Evolutionary conservation across 768 basidiomycete genomes (phyloP).

Genomic region (Sistotremastrum suecicum): DNA sequence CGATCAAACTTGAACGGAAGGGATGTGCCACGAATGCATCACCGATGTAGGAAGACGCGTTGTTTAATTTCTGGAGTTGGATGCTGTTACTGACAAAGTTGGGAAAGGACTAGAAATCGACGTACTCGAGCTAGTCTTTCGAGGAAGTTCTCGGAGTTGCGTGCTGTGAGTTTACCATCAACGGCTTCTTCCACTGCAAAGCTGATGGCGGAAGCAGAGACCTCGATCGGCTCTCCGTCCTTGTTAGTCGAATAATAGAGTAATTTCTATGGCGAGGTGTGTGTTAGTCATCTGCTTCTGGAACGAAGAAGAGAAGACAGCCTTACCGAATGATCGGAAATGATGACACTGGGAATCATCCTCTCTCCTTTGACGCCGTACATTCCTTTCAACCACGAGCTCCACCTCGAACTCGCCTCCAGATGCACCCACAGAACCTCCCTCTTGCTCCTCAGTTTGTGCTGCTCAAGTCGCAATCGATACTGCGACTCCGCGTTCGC

Average conservation of each 20-base stretch:
- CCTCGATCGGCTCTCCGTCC: conserved; percentile 35
- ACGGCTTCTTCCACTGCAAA: conserved; percentile 57
- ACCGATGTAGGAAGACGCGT: too few relatives aligned
- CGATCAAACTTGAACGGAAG: too few relatives aligned
- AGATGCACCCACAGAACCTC: conserved; percentile 87
- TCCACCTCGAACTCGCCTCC: conserved; percentile 43
- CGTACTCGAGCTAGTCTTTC: conserved; percentile 54
- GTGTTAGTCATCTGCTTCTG: background rate
- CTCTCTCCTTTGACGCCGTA: conserved; percentile 44
- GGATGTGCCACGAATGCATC: too few relatives aligned
- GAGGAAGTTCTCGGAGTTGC: conserved; percentile 55
- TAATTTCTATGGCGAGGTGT: conserved; percentile 30
- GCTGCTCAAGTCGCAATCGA: conserved; percentile 20
- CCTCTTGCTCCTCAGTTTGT: conserved; percentile 32
- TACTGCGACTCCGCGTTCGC: conserved; percentile 52
- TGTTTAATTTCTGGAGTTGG: too few relatives aligned
- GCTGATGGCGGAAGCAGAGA: conserved; percentile 46
- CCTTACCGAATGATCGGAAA: conserved; percentile 69
- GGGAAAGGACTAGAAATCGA: conserved; percentile 9
- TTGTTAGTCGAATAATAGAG: conserved; percentile 66
- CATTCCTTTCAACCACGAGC: conserved; percentile 82
- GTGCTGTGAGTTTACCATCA: conserved; percentile 31
- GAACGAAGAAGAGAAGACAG: background rate
- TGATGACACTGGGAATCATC: conserved; percentile 33
- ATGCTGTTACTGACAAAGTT: background rate